These are phyloP conservation scores for Heliamphora pulchella DNA, from an alignment of 179 eudicot genomes.

Conservation along the genomic window DNA sequence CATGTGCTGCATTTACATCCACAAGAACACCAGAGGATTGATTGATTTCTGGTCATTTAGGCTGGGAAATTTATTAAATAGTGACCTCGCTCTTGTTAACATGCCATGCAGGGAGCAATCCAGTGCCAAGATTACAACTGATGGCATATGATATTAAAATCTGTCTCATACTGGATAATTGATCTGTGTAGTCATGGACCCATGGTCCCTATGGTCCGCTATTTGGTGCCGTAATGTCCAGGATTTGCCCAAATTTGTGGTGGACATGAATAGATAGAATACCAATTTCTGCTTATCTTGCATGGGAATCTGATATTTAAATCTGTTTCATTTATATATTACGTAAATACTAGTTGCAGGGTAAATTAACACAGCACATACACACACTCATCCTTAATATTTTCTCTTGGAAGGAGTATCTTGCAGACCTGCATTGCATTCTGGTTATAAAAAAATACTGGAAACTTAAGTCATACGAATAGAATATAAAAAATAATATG, in stretches of 20 bases:
- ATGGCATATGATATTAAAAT: background rate
- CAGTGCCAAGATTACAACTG: background rate
- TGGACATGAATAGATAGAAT: background rate
- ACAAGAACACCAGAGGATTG: background rate
- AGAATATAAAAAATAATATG: too few species aligned
- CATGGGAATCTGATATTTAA: slow-evolving; percentile 3
- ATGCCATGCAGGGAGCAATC: background rate
- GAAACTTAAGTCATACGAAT: too few species aligned
- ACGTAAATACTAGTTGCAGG: background rate
- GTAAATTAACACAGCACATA: background rate
- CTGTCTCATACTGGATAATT: background rate
- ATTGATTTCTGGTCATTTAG: background rate
- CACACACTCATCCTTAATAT: background rate
- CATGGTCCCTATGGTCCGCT: background rate
- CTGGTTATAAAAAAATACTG: background rate
- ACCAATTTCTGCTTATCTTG: background rate
- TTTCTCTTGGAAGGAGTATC: background rate
- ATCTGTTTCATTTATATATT: background rate
- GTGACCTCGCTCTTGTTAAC: background rate
- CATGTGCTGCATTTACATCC: background rate
- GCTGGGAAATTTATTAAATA: background rate
- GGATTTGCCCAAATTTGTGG: background rate
- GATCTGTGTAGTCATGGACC: background rate
- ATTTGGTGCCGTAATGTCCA: background rate
- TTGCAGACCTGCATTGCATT: background rate